Percentiles rank a stretch among this genome's conserved stretches.
Evolutionary conservation across 257 asterid genomes (phyloP).

Genomic region (Scutellaria baicalensis): DNA sequence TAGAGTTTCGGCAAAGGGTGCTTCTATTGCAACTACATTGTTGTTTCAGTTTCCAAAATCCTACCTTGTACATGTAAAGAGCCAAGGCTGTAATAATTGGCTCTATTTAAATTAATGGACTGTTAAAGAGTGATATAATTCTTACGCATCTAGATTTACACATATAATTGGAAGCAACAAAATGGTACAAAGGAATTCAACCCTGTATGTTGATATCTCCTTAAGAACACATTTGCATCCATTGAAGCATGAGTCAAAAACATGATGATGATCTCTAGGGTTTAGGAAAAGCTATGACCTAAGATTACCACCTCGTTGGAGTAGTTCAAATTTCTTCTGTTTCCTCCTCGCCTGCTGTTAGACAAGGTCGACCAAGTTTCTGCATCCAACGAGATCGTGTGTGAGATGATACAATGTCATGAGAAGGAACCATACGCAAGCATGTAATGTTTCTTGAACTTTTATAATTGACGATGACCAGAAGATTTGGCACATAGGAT

Average conservation of each 20-base stretch:
- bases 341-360: conserved; percentile 20
- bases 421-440: not conserved
- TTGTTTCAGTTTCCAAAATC: too few species aligned
- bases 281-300: not conserved
- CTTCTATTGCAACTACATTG: too few species aligned
- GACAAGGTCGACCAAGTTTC: conserved; percentile 50
- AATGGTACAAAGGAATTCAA: conserved; percentile 1
- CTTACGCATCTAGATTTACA: not conserved
- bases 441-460: too few species aligned
- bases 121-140: not conserved
- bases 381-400: conserved; percentile 17
- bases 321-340: conserved; percentile 7
- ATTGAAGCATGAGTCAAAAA: not conserved
- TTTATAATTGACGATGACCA: too few species aligned
- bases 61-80: not conserved
- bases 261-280: not conserved
- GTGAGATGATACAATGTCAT: too few species aligned
- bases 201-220: conserved; percentile 2
- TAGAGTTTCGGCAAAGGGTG: too few species aligned
- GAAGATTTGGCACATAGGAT: not conserved
- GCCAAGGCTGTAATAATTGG: not conserved
- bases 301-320: not conserved
- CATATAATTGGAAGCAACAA: not conserved
- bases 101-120: not conserved
- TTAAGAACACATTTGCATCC: not conserved